Percentiles rank a stretch among this genome's conserved stretches.
These are phyloP conservation scores for Aspergillus pseudoterreus DNA, from an alignment of 2,329 filamentous ascomycete species.

Conservation along the genomic window DNA sequence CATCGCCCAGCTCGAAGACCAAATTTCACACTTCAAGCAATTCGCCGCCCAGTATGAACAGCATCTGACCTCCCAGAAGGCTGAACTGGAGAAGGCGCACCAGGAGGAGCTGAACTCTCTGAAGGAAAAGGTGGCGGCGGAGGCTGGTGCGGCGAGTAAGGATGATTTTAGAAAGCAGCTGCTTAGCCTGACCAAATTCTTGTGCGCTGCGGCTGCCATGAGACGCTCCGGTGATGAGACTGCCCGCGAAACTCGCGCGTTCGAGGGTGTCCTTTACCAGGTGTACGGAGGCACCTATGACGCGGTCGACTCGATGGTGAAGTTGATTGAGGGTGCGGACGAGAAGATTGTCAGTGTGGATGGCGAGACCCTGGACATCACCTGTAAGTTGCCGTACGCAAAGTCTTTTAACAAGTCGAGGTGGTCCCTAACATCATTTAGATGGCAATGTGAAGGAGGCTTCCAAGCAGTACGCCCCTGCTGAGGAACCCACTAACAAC, in stretches of 20 bases:
- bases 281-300: slow-evolving; percentile 61
- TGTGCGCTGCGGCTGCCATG: slow-evolving; percentile 60
- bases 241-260: slow-evolving; percentile 57
- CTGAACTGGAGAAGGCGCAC: slow-evolving; percentile 52
- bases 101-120: slow-evolving; percentile 53
- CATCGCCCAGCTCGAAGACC: slow-evolving; percentile 57
- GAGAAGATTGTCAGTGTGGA: slow-evolving; percentile 58
- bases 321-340: slow-evolving; percentile 57
- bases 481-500: slow-evolving; percentile 37
- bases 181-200: slow-evolving; percentile 58
- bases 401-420: neutral
- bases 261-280: slow-evolving; percentile 60
- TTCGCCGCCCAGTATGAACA: slow-evolving; percentile 58
- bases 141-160: slow-evolving; percentile 46
- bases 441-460: slow-evolving; percentile 52
- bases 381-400: slow-evolving; percentile 47
- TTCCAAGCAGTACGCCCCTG: slow-evolving; percentile 41
- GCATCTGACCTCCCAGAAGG: slow-evolving; percentile 54
- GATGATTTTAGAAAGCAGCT: slow-evolving; percentile 52
- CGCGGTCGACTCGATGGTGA: slow-evolving; percentile 58
- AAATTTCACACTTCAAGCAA: slow-evolving; percentile 58
- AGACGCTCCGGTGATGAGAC: slow-evolving; percentile 57
- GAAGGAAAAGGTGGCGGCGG: slow-evolving; percentile 48
- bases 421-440: slow-evolving; percentile 19
- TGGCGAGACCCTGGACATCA: slow-evolving; percentile 50